Conservation (phyloP, 2,329 filamentous ascomycete genomes). For the Coniochaeta ligniaria region DNA sequence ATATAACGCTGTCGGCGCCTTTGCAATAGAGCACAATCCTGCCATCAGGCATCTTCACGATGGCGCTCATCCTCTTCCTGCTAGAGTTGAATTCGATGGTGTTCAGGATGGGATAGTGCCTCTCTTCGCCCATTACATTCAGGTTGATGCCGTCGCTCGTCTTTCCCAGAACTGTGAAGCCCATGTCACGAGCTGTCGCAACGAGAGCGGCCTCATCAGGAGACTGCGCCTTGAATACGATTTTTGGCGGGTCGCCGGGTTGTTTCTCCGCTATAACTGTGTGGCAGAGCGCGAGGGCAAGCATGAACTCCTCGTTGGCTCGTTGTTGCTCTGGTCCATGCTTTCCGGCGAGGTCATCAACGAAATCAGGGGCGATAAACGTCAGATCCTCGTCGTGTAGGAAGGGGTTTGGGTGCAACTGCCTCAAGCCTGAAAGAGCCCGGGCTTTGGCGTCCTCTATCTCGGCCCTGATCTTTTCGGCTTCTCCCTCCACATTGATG, state of each 20-base stretch:
- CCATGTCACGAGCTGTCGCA: constrained; percentile 87
- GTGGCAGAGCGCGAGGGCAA: constrained; percentile 90
- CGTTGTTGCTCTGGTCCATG: constrained; percentile 68
- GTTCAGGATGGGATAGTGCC: constrained; percentile 81
- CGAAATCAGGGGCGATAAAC: constrained; percentile 85
- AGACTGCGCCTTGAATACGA: constrained; percentile 94
- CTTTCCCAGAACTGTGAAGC: constrained; percentile 83
- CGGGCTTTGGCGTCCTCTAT: constrained; percentile 70
- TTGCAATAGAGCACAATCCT: constrained; percentile 92
- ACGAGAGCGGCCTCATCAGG: constrained; percentile 95
- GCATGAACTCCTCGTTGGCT: constrained; percentile 86
- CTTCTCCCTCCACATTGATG: constrained; percentile 77
- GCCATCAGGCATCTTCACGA: constrained; percentile 88
- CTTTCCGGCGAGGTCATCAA: constrained; percentile 72
- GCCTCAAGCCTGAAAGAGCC: constrained; percentile 67
- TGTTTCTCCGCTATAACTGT: constrained; percentile 88
- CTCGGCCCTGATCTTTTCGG: constrained; percentile 61
- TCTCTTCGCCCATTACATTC: constrained; percentile 81
- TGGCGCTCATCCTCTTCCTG: constrained; percentile 95
- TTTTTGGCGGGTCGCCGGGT: constrained; percentile 83
- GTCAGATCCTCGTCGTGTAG: constrained; percentile 84
- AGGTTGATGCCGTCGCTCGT: constrained; percentile 74
- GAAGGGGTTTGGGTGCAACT: constrained; percentile 82
- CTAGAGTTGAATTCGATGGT: constrained; percentile 97
- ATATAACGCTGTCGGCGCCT: constrained; percentile 95